Evolutionary conservation across 176 grass and related monocot genomes (phyloP).

Genomic region (Sorghum bicolor): Sorghum_bicolor_NCBIv3 NC_012870.2:15754501-15755000

Average conservation of each 20-base stretch:
- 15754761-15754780: conserved; percentile 34
- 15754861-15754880: conserved; percentile 66
- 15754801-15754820: conserved; percentile 11
- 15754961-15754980: background rate
- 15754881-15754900: conserved; percentile 70
- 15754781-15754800: conserved; percentile 54
- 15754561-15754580: no score
- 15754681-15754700: conserved; percentile 50
- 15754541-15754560: no score
- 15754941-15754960: background rate
- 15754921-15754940: background rate
- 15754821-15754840: conserved; percentile 54
- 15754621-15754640: background rate
- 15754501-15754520: no score
- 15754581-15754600: no score
- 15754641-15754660: conserved; percentile 75
- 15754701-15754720: conserved; percentile 68
- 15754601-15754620: background rate
- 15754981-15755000: no score
- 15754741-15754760: conserved; percentile 7
- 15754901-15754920: background rate
- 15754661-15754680: conserved; percentile 64
- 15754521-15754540: background rate
- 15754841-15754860: conserved; percentile 59
- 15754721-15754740: conserved; percentile 32